Conservation (phyloP, 106 monocot genomes). For the Hemerocallis citrina region DNA sequence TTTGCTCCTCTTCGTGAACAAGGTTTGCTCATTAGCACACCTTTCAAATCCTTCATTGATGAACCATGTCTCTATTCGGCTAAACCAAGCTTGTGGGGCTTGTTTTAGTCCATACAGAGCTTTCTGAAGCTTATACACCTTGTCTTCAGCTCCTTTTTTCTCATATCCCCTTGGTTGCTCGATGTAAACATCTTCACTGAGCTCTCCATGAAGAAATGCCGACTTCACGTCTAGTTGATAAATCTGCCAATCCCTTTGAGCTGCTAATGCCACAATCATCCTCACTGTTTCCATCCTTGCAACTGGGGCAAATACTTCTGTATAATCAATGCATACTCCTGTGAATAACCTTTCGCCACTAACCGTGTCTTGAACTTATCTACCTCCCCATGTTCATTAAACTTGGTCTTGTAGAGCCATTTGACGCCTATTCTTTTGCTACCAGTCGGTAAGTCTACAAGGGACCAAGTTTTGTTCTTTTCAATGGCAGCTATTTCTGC, state of each 20-base stretch:
- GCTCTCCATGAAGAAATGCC: conserved; percentile 4
- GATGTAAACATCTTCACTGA: not conserved
- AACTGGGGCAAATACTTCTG: conserved; percentile 8
- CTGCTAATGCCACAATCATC: not conserved
- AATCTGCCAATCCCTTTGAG: not conserved
- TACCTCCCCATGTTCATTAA: not conserved
- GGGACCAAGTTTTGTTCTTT: not conserved
- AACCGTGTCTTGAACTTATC: too few species aligned
- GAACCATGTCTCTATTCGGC: conserved; percentile 1
- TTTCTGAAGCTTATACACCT: not conserved
- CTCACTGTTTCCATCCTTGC: conserved; percentile 3
- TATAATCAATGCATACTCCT: not conserved
- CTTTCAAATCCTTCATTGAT: not conserved
- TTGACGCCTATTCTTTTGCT: not conserved
- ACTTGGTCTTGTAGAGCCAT: not conserved
- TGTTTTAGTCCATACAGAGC: conserved; percentile 11
- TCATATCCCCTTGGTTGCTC: conserved; percentile 5
- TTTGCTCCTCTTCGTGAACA: not conserved
- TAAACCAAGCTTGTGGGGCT: conserved; percentile 9
- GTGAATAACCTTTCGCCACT: too few species aligned
- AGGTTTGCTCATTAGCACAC: conserved; percentile 2
- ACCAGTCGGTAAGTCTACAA: not conserved
- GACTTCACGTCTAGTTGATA: conserved; percentile 12
- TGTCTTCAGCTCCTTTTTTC: not conserved
- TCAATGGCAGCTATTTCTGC: not conserved